Evolutionary conservation across 805 yeast species (phyloP), one percentile per base, ranked within the genome.

Genomic region (Candida vartiovaarae): DNA sequence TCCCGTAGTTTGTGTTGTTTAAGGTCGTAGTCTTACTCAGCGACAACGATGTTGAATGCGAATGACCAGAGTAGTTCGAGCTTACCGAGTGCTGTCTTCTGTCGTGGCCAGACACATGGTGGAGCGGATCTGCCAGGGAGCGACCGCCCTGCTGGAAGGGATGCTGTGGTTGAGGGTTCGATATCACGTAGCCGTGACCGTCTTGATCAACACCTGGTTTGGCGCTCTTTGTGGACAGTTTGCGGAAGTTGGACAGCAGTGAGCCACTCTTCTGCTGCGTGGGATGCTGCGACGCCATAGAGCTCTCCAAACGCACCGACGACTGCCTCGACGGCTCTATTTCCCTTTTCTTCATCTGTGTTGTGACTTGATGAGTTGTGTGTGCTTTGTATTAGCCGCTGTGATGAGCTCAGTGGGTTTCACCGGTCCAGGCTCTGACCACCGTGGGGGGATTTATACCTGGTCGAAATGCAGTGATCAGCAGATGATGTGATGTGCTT

Each of bases 191-290:
- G 29, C 47, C 44, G 15, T 41, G 46, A 30, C 41, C 25, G 2
- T 24, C 34, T 7, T 49, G 52, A 20, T 54, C 55, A 11, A 36
- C 40, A 24, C 40, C 44, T 2, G 47, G 32, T 10, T 38, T 44
- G n/a, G 51, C 38, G 6, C 47, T 40, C 34, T 47, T 46, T 4
- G 53, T 46, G 3, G 62, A 56, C 6, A 58, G 43, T 40, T 58
- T 58, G 29, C 59, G 55, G 38, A 58, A 48, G 37, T 58, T 58
- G 8, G 58, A 54, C 6, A 58, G 52, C 38, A 58, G 48, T 5
- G 61, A 56, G 27, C 44, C 50, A 20, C 53, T 37, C 29, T 55
- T 49, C 26, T 26, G 53, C 30, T 26, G 30, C 30, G 6, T 6
- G 6, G 6, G 8, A 6, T 28, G 30, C 9, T 28, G 30, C 30